Percentiles rank a stretch among this genome's conserved stretches.
phyloP scores from a whole-genome alignment of 305 asterid species.

The Solanum hybrid region DNA sequence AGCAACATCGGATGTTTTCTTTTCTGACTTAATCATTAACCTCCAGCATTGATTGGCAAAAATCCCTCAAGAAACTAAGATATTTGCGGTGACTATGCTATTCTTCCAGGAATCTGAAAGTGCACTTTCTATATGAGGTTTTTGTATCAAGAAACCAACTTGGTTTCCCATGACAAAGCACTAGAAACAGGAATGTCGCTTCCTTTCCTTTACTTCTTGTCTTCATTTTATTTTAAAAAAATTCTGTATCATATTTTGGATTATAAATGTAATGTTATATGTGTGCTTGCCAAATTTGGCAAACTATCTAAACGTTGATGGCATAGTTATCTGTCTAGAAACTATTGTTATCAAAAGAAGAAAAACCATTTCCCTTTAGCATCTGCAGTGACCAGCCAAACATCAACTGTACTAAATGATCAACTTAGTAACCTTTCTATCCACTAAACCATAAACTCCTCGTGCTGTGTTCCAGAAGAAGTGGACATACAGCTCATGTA shows the following conservation, averaged over 20 bases:
- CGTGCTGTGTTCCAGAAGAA: not conserved
- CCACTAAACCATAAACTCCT: not conserved
- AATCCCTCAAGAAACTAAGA: not conserved
- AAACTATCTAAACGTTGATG: not conserved
- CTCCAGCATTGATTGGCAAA: not conserved
- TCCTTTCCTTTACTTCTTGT: not conserved
- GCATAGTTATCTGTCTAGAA: not conserved
- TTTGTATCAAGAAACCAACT: conserved; percentile 7
- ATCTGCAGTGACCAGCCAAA: not conserved
- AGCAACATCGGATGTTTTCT: conserved; percentile 57
- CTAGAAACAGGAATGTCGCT: not conserved
- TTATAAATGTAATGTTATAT: not conserved
- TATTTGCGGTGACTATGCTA: not conserved
- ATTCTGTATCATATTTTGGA: not conserved
- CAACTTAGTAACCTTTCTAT: not conserved
- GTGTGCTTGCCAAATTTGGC: not conserved
- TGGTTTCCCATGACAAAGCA: not conserved
- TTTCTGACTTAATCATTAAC: conserved; percentile 25
- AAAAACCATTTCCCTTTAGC: not conserved
- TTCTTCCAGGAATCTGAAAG: not conserved
- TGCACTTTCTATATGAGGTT: not conserved
- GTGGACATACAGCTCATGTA: not conserved
- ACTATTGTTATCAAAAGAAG: not conserved
- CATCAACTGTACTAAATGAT: not conserved
- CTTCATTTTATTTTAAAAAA: not conserved